phyloP scores from a whole-genome alignment of 2,329 filamentous ascomycete species.

The Sclerotinia trifoliorum region DNA sequence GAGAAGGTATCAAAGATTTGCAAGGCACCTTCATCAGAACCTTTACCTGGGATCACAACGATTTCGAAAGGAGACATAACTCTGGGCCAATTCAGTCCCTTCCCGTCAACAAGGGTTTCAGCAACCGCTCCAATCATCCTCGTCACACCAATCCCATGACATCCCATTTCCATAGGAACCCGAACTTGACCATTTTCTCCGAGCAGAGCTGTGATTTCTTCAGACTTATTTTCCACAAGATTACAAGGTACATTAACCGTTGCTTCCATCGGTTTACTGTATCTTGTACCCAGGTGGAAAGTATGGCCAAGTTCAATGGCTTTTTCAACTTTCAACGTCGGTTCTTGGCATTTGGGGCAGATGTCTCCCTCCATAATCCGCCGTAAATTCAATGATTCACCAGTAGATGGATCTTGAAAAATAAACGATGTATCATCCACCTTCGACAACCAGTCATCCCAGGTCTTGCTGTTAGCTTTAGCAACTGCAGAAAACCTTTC shows the following conservation, averaged over 20 bases:
- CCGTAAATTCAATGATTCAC: constrained; percentile 59
- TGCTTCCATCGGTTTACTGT: constrained; percentile 72
- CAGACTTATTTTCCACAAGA: constrained; percentile 28
- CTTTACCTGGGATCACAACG: constrained; percentile 58
- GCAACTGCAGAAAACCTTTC: not conserved
- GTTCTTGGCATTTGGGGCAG: constrained; percentile 68
- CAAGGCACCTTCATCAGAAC: constrained; percentile 49
- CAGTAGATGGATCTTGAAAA: constrained; percentile 41
- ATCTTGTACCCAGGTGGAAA: constrained; percentile 88
- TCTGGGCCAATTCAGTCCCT: constrained; percentile 83
- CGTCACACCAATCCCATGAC: constrained; percentile 91
- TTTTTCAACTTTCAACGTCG: constrained; percentile 62
- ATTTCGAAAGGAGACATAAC: constrained; percentile 83
- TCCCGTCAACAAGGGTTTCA: constrained; percentile 67
- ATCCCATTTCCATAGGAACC: constrained; percentile 84
- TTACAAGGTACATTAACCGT: constrained; percentile 50
- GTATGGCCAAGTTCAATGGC: constrained; percentile 93
- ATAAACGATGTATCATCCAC: constrained; percentile 26
- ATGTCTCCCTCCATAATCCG: constrained; percentile 64
- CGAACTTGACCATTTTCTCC: constrained; percentile 16
- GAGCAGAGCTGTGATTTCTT: not conserved
- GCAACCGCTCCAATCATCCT: constrained; percentile 86
- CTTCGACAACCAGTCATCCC: not conserved
- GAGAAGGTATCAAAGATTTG: constrained; percentile 63
- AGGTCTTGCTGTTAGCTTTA: constrained; percentile 12